A percentile compares a stretch with the other conserved stretches of the same genome.
phyloP scores from a whole-genome alignment of 1,284 basidiomycete species.

The Leccinum fuscescens region DNA sequence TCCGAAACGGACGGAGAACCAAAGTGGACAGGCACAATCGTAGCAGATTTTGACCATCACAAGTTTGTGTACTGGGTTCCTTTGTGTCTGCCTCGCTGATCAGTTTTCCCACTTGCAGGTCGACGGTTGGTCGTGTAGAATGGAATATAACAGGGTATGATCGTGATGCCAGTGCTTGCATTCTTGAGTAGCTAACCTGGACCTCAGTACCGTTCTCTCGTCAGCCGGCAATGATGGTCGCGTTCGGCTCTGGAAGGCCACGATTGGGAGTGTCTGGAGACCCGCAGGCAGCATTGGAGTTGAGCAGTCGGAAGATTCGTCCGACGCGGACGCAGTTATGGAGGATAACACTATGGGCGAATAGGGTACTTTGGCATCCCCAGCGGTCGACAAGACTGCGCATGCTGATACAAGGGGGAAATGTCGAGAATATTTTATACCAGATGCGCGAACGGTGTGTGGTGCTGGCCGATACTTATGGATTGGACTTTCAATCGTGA shows the following conservation, averaged over 20 bases:
- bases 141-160: conserved; percentile 87
- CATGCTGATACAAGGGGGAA: neutral
- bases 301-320: conserved; percentile 64
- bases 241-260: conserved; percentile 86
- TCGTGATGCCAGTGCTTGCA: conserved; percentile 5
- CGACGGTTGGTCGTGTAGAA: conserved; percentile 69
- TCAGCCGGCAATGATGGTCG: conserved; percentile 89
- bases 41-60: conserved; percentile 86
- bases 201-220: conserved; percentile 76
- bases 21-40: conserved; percentile 70
- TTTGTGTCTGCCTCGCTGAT: conserved; percentile 10
- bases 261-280: conserved; percentile 71
- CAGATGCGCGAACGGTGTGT: neutral
- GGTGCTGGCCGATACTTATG: neutral
- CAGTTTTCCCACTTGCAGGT: conserved; percentile 36
- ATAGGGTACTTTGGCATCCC: conserved; percentile 9
- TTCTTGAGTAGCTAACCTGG: conserved; percentile 8
- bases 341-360: conserved; percentile 28
- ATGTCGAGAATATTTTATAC: neutral
- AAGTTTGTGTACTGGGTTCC: conserved; percentile 41
- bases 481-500: neutral
- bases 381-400: neutral
- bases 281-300: conserved; percentile 76
- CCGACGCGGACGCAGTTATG: conserved; percentile 35
- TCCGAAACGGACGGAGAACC: conserved; percentile 44